phyloP scores from a whole-genome alignment of 2,329 filamentous ascomycete genomes.

The Phoma sp. region DNA sequence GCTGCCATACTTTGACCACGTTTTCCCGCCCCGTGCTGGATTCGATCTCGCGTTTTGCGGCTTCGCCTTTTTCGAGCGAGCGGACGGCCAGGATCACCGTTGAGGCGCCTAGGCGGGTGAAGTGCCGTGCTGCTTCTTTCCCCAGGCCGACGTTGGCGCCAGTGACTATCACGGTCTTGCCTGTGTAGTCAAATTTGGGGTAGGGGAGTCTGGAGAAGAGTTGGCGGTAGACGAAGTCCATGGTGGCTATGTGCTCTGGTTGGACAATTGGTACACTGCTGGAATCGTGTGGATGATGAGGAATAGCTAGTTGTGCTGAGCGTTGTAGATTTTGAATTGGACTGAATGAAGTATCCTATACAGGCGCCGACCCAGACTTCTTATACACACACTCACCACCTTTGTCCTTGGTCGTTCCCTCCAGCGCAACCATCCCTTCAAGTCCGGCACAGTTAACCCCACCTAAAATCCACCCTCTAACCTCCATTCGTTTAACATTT shows the following conservation, averaged over 20 bases:
- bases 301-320: too few species aligned
- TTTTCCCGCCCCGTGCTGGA: conserved; percentile 14
- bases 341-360: background rate
- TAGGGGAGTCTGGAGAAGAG: conserved; percentile 42
- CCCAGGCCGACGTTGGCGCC: conserved; percentile 44
- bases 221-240: conserved; percentile 10
- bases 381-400: too few species aligned
- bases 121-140: conserved; percentile 37
- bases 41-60: conserved; percentile 32
- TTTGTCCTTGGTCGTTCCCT: background rate
- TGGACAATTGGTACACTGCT: background rate
- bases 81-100: conserved; percentile 44
- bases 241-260: background rate
- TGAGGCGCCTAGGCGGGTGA: conserved; percentile 27
- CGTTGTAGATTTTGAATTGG: background rate
- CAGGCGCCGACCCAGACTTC: too few species aligned
- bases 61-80: conserved; percentile 34
- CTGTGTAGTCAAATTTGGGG: conserved; percentile 19
- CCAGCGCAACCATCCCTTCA: background rate
- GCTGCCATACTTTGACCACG: conserved; percentile 33
- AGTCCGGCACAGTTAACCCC: background rate
- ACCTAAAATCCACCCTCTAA: conserved; percentile 3
- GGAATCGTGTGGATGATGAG: background rate
- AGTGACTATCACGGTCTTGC: conserved; percentile 53
- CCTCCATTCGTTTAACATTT: conserved; percentile 5